Base-by-base conservation (phyloP, 2,329 filamentous ascomycete genomes). In the Alternaria metachromatica region DNA sequence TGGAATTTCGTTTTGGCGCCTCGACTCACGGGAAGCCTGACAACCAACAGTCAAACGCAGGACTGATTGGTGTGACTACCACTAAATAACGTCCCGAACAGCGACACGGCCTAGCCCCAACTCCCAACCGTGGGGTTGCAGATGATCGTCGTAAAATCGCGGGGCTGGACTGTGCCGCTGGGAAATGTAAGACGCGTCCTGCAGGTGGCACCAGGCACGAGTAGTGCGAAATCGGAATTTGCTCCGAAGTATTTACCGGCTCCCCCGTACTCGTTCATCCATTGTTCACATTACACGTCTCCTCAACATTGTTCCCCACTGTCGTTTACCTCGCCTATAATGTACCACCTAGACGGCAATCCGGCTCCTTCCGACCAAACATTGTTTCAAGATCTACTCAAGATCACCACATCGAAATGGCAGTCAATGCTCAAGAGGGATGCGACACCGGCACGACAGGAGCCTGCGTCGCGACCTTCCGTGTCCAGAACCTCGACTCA, bases 401-500 rank as follows among this genome's bases (percentile, higher is more conserved):
- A 72, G 54, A 61, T 63, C 28, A 69, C 72, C 10, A 66, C 65
- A 15, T 63, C 69, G n/a, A 71, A 68, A 66, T 72, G 69, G 64
- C 70, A 65, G 43, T 58, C 63, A 21, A 66, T 69, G 58, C 60
- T 63, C 21, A 67, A 63, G 57, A 66, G 60, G 44, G 51, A 56
- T n/a, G 57, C 64, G 9, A 23, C 41, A 6, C 23, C 55, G n/a
- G 30, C 12, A 43, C 63, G 63, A 44, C 53, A 33, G 41, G 60
- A 56, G 12, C 51, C 59, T 3, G 59, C 13, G 65, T 65, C 69
- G 62, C 72, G 68, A 60, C 71, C 67, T 72, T 81, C 67, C 58
- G 68, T 64, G 50, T 81, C 70, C 76, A 58, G 60, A 64, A 78
- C 61, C 66, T 82, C 55, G 71, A 79, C 67, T 72, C 79, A 49